Evolutionary conservation across 2,329 filamentous ascomycete genomes (phyloP).

Genomic region (Botrytis galanthina): DNA sequence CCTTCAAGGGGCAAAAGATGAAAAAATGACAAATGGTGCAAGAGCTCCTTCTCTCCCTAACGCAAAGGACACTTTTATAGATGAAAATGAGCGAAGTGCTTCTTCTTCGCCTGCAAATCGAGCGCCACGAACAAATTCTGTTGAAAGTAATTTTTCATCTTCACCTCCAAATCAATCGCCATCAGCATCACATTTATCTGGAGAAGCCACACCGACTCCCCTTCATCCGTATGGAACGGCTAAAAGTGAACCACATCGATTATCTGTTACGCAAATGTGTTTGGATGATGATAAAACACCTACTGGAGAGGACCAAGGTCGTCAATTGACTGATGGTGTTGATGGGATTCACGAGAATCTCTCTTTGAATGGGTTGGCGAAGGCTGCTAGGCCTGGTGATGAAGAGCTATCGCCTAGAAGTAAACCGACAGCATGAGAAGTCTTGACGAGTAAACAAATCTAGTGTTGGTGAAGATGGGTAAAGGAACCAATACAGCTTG

Average conservation of each 20-base stretch:
- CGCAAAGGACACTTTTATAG: not conserved
- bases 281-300: not conserved
- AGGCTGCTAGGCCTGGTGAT: not conserved
- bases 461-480: not conserved
- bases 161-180: not conserved
- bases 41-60: not conserved
- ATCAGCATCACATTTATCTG: not conserved
- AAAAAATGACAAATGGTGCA: not conserved
- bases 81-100: not conserved
- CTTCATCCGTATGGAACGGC: not conserved
- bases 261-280: not conserved
- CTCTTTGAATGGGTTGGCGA: not conserved
- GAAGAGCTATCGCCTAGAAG: slow-evolving; percentile 15
- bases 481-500: not conserved
- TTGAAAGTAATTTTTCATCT: not conserved
- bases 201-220: not conserved
- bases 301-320: not conserved
- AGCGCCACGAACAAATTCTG: not conserved
- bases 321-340: not conserved
- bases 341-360: not conserved
- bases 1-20: slow-evolving; percentile 20
- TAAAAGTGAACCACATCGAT: not conserved
- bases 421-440: not conserved
- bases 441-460: not conserved
- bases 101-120: not conserved